Conservation (phyloP, 345 rosid genomes). For the Stellera chamaejasme region DNA sequence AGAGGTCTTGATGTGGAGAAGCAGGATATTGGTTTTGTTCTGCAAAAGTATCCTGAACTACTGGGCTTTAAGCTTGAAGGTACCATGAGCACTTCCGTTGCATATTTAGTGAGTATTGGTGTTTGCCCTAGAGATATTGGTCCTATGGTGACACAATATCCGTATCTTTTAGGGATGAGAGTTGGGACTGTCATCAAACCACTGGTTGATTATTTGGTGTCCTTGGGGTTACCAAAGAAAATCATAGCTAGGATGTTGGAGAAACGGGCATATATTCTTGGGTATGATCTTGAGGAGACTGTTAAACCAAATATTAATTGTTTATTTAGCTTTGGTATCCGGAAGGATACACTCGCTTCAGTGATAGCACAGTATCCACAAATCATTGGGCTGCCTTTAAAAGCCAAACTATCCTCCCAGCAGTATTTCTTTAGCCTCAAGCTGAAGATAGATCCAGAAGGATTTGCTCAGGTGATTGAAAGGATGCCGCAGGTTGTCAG, state of each 20-base stretch:
- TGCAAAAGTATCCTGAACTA: constrained; percentile 84
- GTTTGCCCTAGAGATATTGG: constrained; percentile 90
- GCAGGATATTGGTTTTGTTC: constrained; percentile 71
- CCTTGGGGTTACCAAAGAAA: constrained; percentile 68
- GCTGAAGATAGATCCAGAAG: constrained; percentile 79
- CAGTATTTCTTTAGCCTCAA: constrained; percentile 80
- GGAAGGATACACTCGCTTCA: constrained; percentile 46
- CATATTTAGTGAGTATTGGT: constrained; percentile 86
- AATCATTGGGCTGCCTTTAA: constrained; percentile 70
- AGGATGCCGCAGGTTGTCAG: constrained; percentile 90
- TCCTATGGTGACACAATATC: constrained; percentile 91
- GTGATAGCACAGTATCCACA: constrained; percentile 79
- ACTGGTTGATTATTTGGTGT: constrained; percentile 60
- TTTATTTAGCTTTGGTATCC: constrained; percentile 71
- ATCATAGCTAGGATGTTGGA: constrained; percentile 83
- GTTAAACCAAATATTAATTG: constrained; percentile 81
- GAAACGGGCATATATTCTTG: constrained; percentile 75
- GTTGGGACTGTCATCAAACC: constrained; percentile 89
- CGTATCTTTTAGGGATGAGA: constrained; percentile 83
- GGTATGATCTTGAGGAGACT: constrained; percentile 80
- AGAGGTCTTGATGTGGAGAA: constrained; percentile 88
- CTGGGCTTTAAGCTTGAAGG: constrained; percentile 95
- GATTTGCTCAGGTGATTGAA: constrained; percentile 65
- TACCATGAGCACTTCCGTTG: constrained; percentile 86
- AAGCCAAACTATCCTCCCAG: constrained; percentile 82